Conservation (phyloP, 1,139 yeast species). For the Arxiozyma slooffiae region DNA sequence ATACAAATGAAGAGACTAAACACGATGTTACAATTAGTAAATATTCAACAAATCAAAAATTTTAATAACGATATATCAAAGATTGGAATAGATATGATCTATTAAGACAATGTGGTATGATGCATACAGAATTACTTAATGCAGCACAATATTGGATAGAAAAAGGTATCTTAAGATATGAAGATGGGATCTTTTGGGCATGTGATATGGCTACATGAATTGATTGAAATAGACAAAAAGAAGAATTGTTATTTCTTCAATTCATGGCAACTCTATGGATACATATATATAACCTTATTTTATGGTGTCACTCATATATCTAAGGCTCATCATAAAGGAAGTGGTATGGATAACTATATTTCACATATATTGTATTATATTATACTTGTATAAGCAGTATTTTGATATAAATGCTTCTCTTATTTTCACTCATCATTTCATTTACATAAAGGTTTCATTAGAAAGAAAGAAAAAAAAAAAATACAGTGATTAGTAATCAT, state of each 20-base stretch:
- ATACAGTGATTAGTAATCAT: too few species aligned
- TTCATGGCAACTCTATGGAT: neutral
- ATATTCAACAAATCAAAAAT: slow-evolving; percentile 46
- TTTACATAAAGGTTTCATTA: too few species aligned
- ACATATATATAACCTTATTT: too few species aligned
- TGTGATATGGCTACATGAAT: neutral
- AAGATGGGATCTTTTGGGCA: slow-evolving; percentile 1
- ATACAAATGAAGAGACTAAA: slow-evolving; percentile 15
- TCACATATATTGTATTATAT: neutral
- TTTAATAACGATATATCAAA: neutral
- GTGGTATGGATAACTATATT: neutral
- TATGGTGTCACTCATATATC: too few species aligned
- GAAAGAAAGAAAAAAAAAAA: neutral
- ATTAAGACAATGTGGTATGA: slow-evolving; percentile 24
- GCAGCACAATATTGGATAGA: slow-evolving; percentile 50
- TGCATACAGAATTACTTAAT: slow-evolving; percentile 23
- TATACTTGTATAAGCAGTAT: neutral
- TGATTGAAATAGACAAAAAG: neutral
- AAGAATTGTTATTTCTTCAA: neutral
- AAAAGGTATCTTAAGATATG: slow-evolving; percentile 32
- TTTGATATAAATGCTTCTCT: too few species aligned
- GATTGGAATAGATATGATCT: neutral
- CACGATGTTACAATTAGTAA: slow-evolving; percentile 40
- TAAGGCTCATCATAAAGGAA: neutral
- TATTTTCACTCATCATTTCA: too few species aligned